phyloP scores from a whole-genome alignment of 2,329 filamentous ascomycete genomes.

The Aurifilum marmelostoma region DNA sequence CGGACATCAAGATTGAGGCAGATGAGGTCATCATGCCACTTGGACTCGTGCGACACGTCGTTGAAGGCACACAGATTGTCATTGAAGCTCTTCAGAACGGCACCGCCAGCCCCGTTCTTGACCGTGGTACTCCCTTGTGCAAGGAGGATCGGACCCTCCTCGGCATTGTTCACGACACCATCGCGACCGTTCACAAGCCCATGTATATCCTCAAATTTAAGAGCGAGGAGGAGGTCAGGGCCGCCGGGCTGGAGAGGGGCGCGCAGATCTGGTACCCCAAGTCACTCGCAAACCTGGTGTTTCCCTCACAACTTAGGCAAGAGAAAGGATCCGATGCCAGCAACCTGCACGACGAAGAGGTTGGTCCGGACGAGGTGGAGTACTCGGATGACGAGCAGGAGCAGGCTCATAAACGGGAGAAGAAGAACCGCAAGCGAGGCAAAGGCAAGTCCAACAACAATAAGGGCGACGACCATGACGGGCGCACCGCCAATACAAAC shows the following conservation, averaged over 20 bases:
- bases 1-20: slow-evolving; percentile 75
- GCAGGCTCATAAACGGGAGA: slow-evolving; percentile 72
- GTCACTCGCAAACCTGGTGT: slow-evolving; percentile 78
- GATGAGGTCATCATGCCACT: slow-evolving; percentile 78
- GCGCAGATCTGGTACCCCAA: slow-evolving; percentile 79
- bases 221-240: slow-evolving; percentile 67
- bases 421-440: slow-evolving; percentile 67
- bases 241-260: slow-evolving; percentile 69
- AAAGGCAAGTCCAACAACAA: slow-evolving; percentile 51
- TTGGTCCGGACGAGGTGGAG: slow-evolving; percentile 82
- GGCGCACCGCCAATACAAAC: slow-evolving; percentile 37
- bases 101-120: slow-evolving; percentile 77
- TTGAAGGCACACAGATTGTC: slow-evolving; percentile 73
- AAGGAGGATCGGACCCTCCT: slow-evolving; percentile 74
- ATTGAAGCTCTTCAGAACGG: slow-evolving; percentile 79
- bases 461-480: slow-evolving; percentile 45
- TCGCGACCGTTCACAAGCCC: slow-evolving; percentile 84
- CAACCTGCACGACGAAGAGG: slow-evolving; percentile 92
- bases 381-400: slow-evolving; percentile 98
- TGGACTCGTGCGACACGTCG: slow-evolving; percentile 74
- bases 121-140: slow-evolving; percentile 83
- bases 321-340: slow-evolving; percentile 91
- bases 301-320: slow-evolving; percentile 78
- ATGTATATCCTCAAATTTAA: slow-evolving; percentile 82
- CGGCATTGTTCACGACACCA: slow-evolving; percentile 80